Evolutionary conservation across 2,329 filamentous ascomycete species (phyloP).

Genomic region (Tolypocladium sp.): DNA sequence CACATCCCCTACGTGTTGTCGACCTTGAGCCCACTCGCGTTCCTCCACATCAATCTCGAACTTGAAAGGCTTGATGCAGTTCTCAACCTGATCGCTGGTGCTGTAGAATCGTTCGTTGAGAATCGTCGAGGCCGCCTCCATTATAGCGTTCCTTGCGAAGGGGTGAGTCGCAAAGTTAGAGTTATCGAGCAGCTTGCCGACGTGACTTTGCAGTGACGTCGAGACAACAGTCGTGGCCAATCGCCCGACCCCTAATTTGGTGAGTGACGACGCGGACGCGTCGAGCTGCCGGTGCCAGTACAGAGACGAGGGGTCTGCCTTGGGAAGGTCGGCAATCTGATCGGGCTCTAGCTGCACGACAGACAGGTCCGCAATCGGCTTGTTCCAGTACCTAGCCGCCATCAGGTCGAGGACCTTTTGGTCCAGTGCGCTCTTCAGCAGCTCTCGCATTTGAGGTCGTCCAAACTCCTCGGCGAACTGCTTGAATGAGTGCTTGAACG

Average conservation of each 20-base stretch:
- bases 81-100: constrained; percentile 95
- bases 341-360: constrained; percentile 59
- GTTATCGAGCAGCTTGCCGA: constrained; percentile 67
- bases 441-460: constrained; percentile 75
- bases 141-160: constrained; percentile 87
- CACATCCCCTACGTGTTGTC: constrained; percentile 71
- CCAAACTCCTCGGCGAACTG: constrained; percentile 86
- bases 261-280: constrained; percentile 79
- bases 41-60: constrained; percentile 95
- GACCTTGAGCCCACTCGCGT: constrained; percentile 74
- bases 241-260: constrained; percentile 87
- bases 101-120: constrained; percentile 92
- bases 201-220: constrained; percentile 73
- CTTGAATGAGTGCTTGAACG: constrained; percentile 97
- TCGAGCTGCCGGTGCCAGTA: constrained; percentile 96
- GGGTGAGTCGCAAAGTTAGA: constrained; percentile 88
- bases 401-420: constrained; percentile 90
- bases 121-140: constrained; percentile 80
- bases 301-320: constrained; percentile 72
- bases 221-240: constrained; percentile 88
- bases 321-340: constrained; percentile 68
- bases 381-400: constrained; percentile 95
- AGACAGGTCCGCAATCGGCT: constrained; percentile 77
- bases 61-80: constrained; percentile 98
- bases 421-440: constrained; percentile 87